Base-by-base conservation (phyloP, 169 alveolate species). In the Plasmodium ovale region DNA sequence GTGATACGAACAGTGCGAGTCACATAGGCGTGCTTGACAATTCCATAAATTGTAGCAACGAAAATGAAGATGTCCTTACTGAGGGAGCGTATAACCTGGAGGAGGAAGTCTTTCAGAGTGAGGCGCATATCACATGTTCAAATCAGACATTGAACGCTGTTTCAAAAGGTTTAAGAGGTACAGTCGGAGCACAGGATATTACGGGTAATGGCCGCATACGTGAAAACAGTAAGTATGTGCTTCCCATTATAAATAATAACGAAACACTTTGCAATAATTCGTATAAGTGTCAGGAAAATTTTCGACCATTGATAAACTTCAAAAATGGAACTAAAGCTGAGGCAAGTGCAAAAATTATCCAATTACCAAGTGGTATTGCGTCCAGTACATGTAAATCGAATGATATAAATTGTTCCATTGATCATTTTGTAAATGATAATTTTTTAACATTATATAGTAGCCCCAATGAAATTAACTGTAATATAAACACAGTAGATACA, bases 191-290 rank as follows among this genome's bases (percentile, higher is more conserved):
- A n/a, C n/a, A n/a, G n/a, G n/a, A n/a, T n/a, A n/a, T n/a, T n/a
- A n/a, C n/a, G n/a, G n/a, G n/a, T 16, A 53, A 29, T 35, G 59
- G 39, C 3, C 77, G 21, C 51, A 35, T 67, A 35, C 16, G 10
- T 33, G n/a, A 29, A 16, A 16, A 47, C 19, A 69, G 49, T 31
- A 51, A 69, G 5, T 25, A 35, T 37, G 65, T 25, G 23, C 14
- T n/a, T 27, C 7, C 82, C 27, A 23, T 47, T 54, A 7, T 69
- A 54, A 49, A 27, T 47, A 69, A 47, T 56, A 69, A 44, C 10
- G 82, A 16, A 35, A 47, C 49, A 54, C 25, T 33, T 69, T n/a
- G 64, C 12, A 69, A 37, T 44, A 9, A 51, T 25, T 35, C 39
- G 3, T 47, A 19, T 21, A 33, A 1, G 0, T 69, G 67, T 21